phyloP scores from a whole-genome alignment of 2,329 filamentous ascomycete genomes.

The Colletotrichum endophyticum region DNA sequence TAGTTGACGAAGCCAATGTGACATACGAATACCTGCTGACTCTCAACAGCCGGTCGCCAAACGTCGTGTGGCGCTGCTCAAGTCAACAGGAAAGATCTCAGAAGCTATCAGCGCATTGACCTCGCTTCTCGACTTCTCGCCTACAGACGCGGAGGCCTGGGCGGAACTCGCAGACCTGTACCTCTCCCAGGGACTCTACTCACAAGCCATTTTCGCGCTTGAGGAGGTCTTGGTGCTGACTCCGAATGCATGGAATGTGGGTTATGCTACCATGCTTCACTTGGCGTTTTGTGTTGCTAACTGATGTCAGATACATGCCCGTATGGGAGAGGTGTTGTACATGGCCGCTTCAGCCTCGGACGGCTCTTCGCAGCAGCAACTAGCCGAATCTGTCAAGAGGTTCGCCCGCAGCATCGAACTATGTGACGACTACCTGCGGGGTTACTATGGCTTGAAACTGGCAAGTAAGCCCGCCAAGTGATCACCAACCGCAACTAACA shows the following conservation, averaged over 20 bases:
- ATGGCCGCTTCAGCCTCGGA: conserved; percentile 63
- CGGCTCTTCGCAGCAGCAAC: conserved; percentile 51
- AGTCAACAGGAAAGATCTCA: conserved; percentile 69
- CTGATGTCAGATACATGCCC: conserved; percentile 77
- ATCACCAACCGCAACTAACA: not conserved
- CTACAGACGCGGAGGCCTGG: conserved; percentile 94
- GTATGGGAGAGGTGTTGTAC: conserved; percentile 82
- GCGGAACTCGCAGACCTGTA: conserved; percentile 90
- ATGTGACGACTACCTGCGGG: conserved; percentile 89
- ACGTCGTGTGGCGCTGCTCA: conserved; percentile 79
- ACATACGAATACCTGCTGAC: conserved; percentile 30
- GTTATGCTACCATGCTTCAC: conserved; percentile 33
- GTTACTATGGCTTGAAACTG: conserved; percentile 89
- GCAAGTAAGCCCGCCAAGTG: conserved; percentile 46
- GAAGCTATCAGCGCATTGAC: conserved; percentile 80
- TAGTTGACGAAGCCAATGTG: conserved; percentile 34
- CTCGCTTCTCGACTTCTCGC: conserved; percentile 79
- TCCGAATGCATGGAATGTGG: conserved; percentile 94
- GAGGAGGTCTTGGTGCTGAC: conserved; percentile 88
- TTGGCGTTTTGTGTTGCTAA: not conserved
- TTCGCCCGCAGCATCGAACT: conserved; percentile 93
- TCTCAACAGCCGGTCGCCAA: conserved; percentile 76
- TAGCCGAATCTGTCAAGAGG: conserved; percentile 78
- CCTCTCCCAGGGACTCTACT: conserved; percentile 75
- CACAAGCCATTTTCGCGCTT: conserved; percentile 84